phyloP scores from a whole-genome alignment of 2,329 filamentous ascomycete species.

The Fusarium liriodendri region DNA sequence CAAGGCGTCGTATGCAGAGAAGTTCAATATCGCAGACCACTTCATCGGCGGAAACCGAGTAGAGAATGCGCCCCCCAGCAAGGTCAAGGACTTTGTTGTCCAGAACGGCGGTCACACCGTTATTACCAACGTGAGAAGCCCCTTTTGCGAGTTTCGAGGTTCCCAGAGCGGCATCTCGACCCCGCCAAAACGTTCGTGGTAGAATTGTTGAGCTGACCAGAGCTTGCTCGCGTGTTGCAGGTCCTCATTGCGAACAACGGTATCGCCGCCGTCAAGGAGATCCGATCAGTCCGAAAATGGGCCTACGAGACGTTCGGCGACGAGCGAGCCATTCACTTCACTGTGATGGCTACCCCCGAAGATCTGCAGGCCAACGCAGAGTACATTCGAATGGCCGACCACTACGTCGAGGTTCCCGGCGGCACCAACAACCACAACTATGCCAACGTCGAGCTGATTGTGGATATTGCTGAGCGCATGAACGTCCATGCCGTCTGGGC shows the following conservation, averaged over 20 bases:
- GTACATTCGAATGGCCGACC: constrained; percentile 99
- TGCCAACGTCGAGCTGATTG: constrained; percentile 98
- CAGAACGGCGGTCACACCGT: constrained; percentile 94
- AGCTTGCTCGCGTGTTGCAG: constrained; percentile 57
- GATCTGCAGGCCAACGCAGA: constrained; percentile 97
- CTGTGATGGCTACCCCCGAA: constrained; percentile 99
- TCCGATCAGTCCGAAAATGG: constrained; percentile 99
- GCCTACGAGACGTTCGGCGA: constrained; percentile 99
- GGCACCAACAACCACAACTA: constrained; percentile 99
- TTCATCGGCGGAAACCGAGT: constrained; percentile 97
- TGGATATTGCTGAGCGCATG: constrained; percentile 98
- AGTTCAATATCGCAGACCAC: constrained; percentile 86
- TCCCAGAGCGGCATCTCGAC: not conserved
- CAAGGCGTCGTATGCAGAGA: constrained; percentile 78
- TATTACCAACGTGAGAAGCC: constrained; percentile 87
- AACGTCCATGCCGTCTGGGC: constrained; percentile 98
- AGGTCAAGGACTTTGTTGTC: constrained; percentile 96
- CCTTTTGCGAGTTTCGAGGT: not conserved
- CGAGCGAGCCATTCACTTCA: constrained; percentile 98
- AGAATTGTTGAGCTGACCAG: constrained; percentile 23
- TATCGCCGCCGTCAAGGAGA: constrained; percentile 99
- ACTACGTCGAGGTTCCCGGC: constrained; percentile 98
- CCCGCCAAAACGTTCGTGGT: constrained; percentile 9
- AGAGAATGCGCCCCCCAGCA: constrained; percentile 81
- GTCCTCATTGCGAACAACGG: constrained; percentile 99